Evolutionary conservation across 306 rosid species (phyloP).

Genomic region (Malus domestica): ASM211411v1 NC_041796.1:27736501-27737000

Average conservation of each 20-base stretch:
- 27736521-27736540: neutral
- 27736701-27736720: conserved; percentile 14
- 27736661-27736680: conserved; percentile 19
- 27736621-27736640: neutral
- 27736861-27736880: too few relatives aligned
- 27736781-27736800: too few relatives aligned
- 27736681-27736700: conserved; percentile 39
- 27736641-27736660: conserved; percentile 26
- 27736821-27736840: too few relatives aligned
- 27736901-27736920: too few relatives aligned
- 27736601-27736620: neutral
- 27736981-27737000: too few relatives aligned
- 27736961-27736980: too few relatives aligned
- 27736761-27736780: neutral
- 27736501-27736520: neutral
- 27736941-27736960: too few relatives aligned
- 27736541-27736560: neutral
- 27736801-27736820: too few relatives aligned
- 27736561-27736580: neutral
- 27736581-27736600: neutral
- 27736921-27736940: too few relatives aligned
- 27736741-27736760: conserved; percentile 79
- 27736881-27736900: too few relatives aligned
- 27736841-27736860: too few relatives aligned
- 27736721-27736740: conserved; percentile 41